Base-by-base conservation (phyloP, 2,329 filamentous ascomycete species). In the Lachnellula cervina region DNA sequence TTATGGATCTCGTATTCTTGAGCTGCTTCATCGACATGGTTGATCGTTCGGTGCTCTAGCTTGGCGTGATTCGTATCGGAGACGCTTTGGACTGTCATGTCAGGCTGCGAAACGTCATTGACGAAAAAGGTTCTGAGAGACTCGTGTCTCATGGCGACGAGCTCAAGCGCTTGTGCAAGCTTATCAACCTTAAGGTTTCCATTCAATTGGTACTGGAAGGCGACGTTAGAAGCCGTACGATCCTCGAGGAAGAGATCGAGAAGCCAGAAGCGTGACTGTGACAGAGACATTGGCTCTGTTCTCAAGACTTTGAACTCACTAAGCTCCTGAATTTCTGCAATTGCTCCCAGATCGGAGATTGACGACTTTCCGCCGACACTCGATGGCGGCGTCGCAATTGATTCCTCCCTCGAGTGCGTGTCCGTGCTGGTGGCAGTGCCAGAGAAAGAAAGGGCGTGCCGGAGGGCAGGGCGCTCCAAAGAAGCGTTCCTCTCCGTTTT, bases 261-360 rank as follows among this genome's bases (percentile, higher is more conserved):
- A 54, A 75, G 72, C 74, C 74, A 78, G 56, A 77, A 74, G 0
- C 73, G 65, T 0, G 69, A 66, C 59, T 78, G 75, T 9, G 62
- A 69, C 17, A 68, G 66, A 4, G 75, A 76, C 55, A 77, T 71
- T 7, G 51, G 67, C 46, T 63, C 63, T 23, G 28, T 62, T 34
- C 35, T 59, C 51, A 40, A 28, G 23, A 49, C 38, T 53, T 45
- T 55, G 52, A 51, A 44, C 51, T 48, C 51, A 49, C 51, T 38
- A 49, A 54, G 51, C 40, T 55, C 48, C 48, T 47, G 42, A n/a
- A 11, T 46, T 55, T 51, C 38, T 44, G 25, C 51, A 52, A 55
- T 32, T 50, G 46, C 35, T 51, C 42, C 35, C 46, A 54, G 46
- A 40, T 53, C 51, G 37, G 51, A 53, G 43, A 38, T 49, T 49